phyloP scores from a whole-genome alignment of 108 stramenopile species.

The Fragilaria radians region DNA sequence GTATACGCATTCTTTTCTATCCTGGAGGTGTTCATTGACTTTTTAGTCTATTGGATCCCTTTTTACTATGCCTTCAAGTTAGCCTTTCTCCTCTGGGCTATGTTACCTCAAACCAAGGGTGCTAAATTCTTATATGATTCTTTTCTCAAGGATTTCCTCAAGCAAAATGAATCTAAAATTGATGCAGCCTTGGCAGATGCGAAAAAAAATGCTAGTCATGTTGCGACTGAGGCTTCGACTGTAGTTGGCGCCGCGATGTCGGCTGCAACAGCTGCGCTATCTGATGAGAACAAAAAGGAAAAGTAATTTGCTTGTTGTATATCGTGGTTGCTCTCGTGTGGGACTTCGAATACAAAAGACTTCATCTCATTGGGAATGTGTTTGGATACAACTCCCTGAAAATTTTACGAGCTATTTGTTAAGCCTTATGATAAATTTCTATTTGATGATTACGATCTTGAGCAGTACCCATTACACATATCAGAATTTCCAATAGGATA shows the following conservation, averaged over 20 bases:
- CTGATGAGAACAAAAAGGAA: neutral
- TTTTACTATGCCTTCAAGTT: conserved; percentile 94
- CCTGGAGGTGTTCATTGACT: conserved; percentile 80
- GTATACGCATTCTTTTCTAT: conserved; percentile 89
- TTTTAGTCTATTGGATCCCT: conserved; percentile 90
- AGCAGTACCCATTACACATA: too few relatives aligned
- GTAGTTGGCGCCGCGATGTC: conserved; percentile 6
- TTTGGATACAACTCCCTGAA: too few relatives aligned
- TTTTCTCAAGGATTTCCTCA: conserved; percentile 84
- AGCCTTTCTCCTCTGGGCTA: conserved; percentile 90
- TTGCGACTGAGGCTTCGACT: conserved; percentile 15
- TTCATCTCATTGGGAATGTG: too few relatives aligned
- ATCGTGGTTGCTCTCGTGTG: too few relatives aligned
- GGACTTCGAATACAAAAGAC: too few relatives aligned
- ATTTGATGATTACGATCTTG: too few relatives aligned
- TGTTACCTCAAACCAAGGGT: conserved; percentile 87
- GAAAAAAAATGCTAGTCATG: conserved; percentile 24
- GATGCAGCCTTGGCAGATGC: conserved; percentile 78
- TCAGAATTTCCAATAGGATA: too few relatives aligned
- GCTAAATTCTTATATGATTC: conserved; percentile 85
- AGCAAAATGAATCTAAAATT: conserved; percentile 71
- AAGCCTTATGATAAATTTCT: too few relatives aligned
- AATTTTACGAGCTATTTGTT: too few relatives aligned
- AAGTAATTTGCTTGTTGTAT: too few relatives aligned
- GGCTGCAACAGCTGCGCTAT: conserved; percentile 12